Evolutionary conservation across 2,329 filamentous ascomycete genomes (phyloP).

Genomic region (Calonectria henricotiae): DNA sequence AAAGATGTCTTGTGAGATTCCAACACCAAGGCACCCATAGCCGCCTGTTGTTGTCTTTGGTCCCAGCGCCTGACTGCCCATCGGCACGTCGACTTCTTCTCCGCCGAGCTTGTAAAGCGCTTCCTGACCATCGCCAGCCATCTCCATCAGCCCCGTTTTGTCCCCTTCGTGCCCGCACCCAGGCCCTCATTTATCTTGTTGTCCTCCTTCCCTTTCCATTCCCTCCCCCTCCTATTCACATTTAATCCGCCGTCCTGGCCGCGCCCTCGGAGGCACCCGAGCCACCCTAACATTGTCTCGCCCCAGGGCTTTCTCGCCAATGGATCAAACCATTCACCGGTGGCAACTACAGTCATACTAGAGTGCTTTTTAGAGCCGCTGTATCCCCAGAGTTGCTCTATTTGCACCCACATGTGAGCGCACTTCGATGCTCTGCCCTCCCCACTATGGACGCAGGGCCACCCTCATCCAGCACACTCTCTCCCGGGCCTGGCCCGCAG

Average conservation of each 20-base stretch:
- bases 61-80: constrained; percentile 32
- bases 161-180: constrained; percentile 31
- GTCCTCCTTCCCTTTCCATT: constrained; percentile 39
- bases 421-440: constrained; percentile 39
- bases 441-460: constrained; percentile 51
- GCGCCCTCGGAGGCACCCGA: constrained; percentile 37
- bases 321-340: constrained; percentile 44
- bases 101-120: constrained; percentile 39
- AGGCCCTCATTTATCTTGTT: constrained; percentile 43
- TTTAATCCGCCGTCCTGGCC: constrained; percentile 39
- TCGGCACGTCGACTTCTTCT: constrained; percentile 38
- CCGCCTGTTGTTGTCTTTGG: constrained; percentile 42
- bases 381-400: constrained; percentile 28
- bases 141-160: constrained; percentile 44
- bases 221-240: constrained; percentile 45
- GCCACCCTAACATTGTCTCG: constrained; percentile 38
- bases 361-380: constrained; percentile 51
- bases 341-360: constrained; percentile 42
- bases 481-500: constrained; percentile 55
- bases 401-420: constrained; percentile 45
- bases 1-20: constrained; percentile 46
- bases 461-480: constrained; percentile 54
- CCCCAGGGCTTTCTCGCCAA: constrained; percentile 41
- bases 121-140: constrained; percentile 41
- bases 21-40: constrained; percentile 46